Percentiles rank a stretch among this genome's conserved stretches.
These are phyloP conservation scores for Solanum verrucosum DNA, from an alignment of 257 asterid genomes.

Conservation along the genomic window DNA sequence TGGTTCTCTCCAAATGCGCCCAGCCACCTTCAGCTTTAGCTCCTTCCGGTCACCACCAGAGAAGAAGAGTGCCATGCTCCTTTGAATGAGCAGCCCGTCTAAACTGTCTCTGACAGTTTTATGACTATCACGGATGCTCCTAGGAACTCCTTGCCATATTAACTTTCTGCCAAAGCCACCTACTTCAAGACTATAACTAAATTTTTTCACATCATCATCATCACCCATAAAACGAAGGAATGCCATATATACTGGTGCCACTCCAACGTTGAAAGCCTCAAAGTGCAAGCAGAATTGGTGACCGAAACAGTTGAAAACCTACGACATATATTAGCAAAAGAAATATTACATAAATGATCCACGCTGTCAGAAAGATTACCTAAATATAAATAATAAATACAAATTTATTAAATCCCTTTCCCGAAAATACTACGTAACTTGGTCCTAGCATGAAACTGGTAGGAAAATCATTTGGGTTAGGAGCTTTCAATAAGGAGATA, in stretches of 20 bases:
- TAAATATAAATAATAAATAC: not conserved
- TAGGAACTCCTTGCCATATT: not conserved
- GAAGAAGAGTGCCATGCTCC: not conserved
- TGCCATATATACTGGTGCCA: not conserved
- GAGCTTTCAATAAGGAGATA: not conserved
- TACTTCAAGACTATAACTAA: constrained; percentile 1
- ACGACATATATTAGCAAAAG: not conserved
- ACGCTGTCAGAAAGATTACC: not conserved
- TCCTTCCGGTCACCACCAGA: constrained; percentile 1
- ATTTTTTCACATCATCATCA: not conserved
- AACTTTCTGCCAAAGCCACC: constrained; percentile 1
- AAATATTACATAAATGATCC: not conserved
- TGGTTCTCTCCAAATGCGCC: constrained; percentile 2
- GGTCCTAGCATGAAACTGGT: not conserved
- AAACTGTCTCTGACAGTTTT: not conserved
- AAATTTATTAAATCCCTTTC: not conserved
- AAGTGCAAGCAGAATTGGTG: constrained; percentile 1
- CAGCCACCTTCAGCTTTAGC: not conserved
- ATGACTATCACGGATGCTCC: constrained; percentile 3
- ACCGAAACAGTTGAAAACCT: not conserved
- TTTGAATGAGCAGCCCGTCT: constrained; percentile 4
- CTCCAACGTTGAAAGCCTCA: not conserved
- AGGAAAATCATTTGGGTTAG: not conserved
- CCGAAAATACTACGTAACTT: not conserved
- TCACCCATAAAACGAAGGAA: constrained; percentile 1